Percentiles rank a stretch among this genome's conserved stretches.
Evolutionary conservation across 2,329 filamentous ascomycete genomes (phyloP).

Genomic region (Xylaria sp.): DNA sequence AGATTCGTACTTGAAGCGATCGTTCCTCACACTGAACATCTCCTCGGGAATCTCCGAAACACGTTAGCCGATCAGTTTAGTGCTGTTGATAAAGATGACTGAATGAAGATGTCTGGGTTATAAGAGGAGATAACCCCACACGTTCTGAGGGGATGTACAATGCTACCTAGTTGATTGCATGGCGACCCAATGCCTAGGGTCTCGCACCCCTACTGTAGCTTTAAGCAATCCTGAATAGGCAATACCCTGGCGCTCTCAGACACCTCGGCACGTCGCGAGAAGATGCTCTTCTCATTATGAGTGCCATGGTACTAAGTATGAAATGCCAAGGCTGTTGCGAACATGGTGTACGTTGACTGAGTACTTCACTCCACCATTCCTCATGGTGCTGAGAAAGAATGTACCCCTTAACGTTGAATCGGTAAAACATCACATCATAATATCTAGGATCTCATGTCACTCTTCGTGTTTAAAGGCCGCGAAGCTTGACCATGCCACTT

Average conservation of each 20-base stretch:
- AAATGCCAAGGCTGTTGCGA: background rate
- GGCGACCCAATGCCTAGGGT: background rate
- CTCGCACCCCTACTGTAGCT: too few species aligned
- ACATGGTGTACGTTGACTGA: background rate
- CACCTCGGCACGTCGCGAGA: background rate
- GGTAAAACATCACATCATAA: background rate
- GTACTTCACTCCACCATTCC: background rate
- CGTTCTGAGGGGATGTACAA: background rate
- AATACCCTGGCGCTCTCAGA: constrained; percentile 1
- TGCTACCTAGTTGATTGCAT: background rate
- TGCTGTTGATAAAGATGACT: background rate
- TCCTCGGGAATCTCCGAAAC: background rate
- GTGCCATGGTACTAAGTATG: background rate
- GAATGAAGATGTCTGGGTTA: background rate
- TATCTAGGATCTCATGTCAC: too few species aligned
- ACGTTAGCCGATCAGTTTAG: background rate
- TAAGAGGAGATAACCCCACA: background rate
- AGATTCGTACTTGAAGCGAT: background rate
- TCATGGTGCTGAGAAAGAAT: background rate
- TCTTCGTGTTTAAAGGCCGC: background rate
- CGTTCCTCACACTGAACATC: background rate
- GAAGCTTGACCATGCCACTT: background rate
- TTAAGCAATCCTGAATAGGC: background rate
- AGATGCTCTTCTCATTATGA: background rate
- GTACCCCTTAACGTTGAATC: background rate